Conservation (phyloP, 108 stramenopile species). For the Discostella pseudostelligera region DNA sequence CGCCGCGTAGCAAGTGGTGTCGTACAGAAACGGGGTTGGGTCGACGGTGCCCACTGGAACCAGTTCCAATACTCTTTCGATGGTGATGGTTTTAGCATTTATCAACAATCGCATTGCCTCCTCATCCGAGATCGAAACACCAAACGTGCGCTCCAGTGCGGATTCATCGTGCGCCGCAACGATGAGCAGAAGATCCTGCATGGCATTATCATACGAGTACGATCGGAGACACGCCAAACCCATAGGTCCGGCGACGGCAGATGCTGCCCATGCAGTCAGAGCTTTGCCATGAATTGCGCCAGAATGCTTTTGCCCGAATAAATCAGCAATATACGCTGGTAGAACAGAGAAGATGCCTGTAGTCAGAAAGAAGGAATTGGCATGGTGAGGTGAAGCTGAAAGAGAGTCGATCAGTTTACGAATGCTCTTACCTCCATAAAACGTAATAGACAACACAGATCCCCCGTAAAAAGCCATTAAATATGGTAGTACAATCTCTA, state of each 20-base stretch:
- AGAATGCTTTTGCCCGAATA: slow-evolving; percentile 78
- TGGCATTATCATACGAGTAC: slow-evolving; percentile 52
- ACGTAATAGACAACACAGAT: slow-evolving; percentile 64
- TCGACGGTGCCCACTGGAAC: slow-evolving; percentile 65
- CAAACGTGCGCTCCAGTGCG: slow-evolving; percentile 65
- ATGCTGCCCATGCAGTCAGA: slow-evolving; percentile 61
- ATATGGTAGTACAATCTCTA: slow-evolving; percentile 46
- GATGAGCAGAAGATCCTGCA: slow-evolving; percentile 57
- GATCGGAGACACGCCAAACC: slow-evolving; percentile 64
- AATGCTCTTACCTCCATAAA: slow-evolving; percentile 85
- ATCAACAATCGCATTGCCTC: slow-evolving; percentile 51
- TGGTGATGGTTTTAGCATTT: slow-evolving; percentile 77
- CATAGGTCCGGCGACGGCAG: slow-evolving; percentile 68
- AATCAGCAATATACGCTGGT: slow-evolving; percentile 86
- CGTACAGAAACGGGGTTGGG: slow-evolving; percentile 82
- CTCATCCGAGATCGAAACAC: slow-evolving; percentile 48
- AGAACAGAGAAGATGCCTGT: slow-evolving; percentile 45
- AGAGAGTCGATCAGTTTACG: slow-evolving; percentile 20
- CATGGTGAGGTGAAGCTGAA: not conserved
- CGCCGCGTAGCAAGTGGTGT: slow-evolving; percentile 72
- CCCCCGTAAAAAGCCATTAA: slow-evolving; percentile 64
- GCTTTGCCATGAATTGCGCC: slow-evolving; percentile 82
- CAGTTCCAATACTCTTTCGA: slow-evolving; percentile 69
- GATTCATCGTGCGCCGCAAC: slow-evolving; percentile 45
- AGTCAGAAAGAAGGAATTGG: not conserved